Evolutionary conservation across 306 rosid genomes (phyloP), one percentile per base, ranked within the genome.

Genomic region (Sindora glabra): DNA sequence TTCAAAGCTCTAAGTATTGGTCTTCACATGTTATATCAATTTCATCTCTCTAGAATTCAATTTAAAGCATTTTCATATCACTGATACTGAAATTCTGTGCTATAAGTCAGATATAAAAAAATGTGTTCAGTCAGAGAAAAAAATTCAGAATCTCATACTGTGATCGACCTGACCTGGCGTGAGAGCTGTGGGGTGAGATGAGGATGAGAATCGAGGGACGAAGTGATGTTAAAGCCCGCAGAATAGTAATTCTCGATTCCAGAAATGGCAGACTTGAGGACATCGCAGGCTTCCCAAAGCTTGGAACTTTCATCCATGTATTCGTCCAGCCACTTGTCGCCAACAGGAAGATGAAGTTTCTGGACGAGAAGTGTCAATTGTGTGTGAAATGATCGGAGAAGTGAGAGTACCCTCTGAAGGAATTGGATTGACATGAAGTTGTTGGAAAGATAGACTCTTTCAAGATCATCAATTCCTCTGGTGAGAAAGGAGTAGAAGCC

Each of bases 241-340:
- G 99, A 84, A 77, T 77, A 82, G 77, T 75, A 89, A 42, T 25
- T 80, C 36, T 94, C 99, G 75, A 94, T 81, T 42, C 84, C 88
- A 1, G 95, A 94, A 58, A 94, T 80, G 45, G 84, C 99, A 17
- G 97, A 82, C 84, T 94, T 94, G 50, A 94, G 86, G 59, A 94
- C 94, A 67, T 86, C 95, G 37, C 97, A 94, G 50, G 95, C 95
- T 26, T 94, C 97, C 99, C 99, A 94, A 15, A 94, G 99, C 72
- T 84, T 94, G n/a, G 97, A 82, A 49, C 97, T 94, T 66, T 94
- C 97, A 63, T 94, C 99, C 99, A 94, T 94, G 78, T 94, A 94
- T 65, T 94, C 99, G 64, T 94, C 97, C 10, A 94, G 90, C 99
- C 99, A 94, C 77, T 94, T 94, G 59, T 94, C 99, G 15, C 99